A percentile compares a stretch with the other conserved stretches of the same genome.
phyloP scores from a whole-genome alignment of 164 flowering plant species.

The Hamamelis virginiana region DNA sequence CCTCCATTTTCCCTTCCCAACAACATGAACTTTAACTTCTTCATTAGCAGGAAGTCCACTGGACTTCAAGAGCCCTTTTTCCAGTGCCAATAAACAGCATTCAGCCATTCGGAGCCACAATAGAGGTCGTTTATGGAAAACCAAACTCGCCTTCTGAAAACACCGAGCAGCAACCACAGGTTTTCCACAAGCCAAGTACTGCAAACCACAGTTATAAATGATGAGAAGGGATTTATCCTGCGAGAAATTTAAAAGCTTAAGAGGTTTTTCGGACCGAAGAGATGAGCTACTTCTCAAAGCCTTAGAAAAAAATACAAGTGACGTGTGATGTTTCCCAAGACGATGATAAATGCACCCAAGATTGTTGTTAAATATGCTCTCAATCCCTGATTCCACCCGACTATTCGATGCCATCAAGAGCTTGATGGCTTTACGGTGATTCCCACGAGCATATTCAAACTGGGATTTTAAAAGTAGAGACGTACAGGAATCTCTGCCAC shows the following conservation, averaged over 20 bases:
- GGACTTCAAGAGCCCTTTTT: conserved; percentile 57
- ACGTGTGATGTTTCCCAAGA: conserved; percentile 63
- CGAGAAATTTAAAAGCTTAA: conserved; percentile 56
- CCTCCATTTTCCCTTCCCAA: conserved; percentile 90
- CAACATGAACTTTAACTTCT: conserved; percentile 51
- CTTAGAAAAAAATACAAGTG: conserved; percentile 65
- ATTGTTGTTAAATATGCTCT: conserved; percentile 74
- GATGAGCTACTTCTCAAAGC: conserved; percentile 62
- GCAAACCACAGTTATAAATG: conserved; percentile 81
- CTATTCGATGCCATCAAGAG: conserved; percentile 69
- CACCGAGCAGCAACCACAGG: conserved; percentile 82
- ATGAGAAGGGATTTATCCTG: conserved; percentile 79
- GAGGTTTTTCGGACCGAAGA: conserved; percentile 65
- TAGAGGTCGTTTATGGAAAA: conserved; percentile 68
- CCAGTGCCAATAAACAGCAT: conserved; percentile 80
- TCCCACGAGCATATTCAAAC: conserved; percentile 91
- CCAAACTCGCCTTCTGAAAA: conserved; percentile 67
- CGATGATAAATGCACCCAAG: conserved; percentile 81
- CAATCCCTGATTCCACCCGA: conserved; percentile 54
- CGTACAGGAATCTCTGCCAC: conserved; percentile 77
- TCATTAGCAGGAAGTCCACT: conserved; percentile 18
- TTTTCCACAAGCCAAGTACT: conserved; percentile 78
- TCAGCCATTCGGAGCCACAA: conserved; percentile 93
- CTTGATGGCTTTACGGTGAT: conserved; percentile 84
- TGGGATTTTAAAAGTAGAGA: conserved; percentile 89